Evolutionary conservation across 2,329 filamentous ascomycete genomes (phyloP).

Genomic region (Rutstroemia sp.): DNA sequence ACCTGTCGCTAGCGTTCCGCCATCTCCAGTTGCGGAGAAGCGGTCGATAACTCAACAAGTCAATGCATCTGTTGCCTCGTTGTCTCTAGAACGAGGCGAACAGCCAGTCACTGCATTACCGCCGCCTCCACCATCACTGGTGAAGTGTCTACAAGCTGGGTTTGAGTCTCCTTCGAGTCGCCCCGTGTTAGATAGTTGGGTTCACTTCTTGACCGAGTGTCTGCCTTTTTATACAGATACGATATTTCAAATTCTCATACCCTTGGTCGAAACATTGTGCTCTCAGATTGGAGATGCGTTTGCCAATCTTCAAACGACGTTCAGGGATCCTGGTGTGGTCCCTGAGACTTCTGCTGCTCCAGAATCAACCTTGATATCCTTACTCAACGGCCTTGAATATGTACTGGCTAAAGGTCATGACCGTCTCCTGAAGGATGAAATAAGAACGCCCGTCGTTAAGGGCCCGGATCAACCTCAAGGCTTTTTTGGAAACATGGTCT

Average conservation of each 20-base stretch:
- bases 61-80: conserved; percentile 32
- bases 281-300: conserved; percentile 69
- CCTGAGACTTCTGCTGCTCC: conserved; percentile 38
- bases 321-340: conserved; percentile 37
- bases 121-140: conserved; percentile 62
- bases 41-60: conserved; percentile 12
- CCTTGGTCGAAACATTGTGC: conserved; percentile 84
- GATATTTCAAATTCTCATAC: conserved; percentile 86
- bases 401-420: conserved; percentile 84
- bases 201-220: conserved; percentile 74
- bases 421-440: conserved; percentile 69
- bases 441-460: conserved; percentile 59
- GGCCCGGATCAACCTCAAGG: conserved; percentile 75
- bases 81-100: conserved; percentile 36
- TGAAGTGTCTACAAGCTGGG: conserved; percentile 77
- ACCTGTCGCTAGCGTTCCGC: conserved; percentile 16
- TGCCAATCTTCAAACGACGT: conserved; percentile 58
- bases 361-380: conserved; percentile 70
- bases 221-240: conserved; percentile 76
- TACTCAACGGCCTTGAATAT: conserved; percentile 90
- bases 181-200: conserved; percentile 83
- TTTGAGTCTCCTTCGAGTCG: conserved; percentile 69
- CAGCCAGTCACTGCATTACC: conserved; percentile 32
- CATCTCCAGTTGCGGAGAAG: conserved; percentile 25
- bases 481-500: conserved; percentile 92